Conservation (phyloP, 176 grass and related monocot species). For the Hordeum vulgare region MorexV3_pseudomolecules_assembly NC_058520.1:533255446-533255945, state of each 20-base stretch:
- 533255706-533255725: not conserved
- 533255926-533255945: too few relatives aligned
- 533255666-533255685: not conserved
- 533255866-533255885: too few relatives aligned
- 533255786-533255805: too few relatives aligned
- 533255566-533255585: not conserved
- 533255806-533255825: too few relatives aligned
- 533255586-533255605: not conserved
- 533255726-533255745: too few relatives aligned
- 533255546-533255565: constrained; percentile 27
- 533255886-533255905: too few relatives aligned
- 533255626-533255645: not conserved
- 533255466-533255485: not conserved
- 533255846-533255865: too few relatives aligned
- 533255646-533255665: not conserved
- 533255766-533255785: too few relatives aligned
- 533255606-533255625: constrained; percentile 1
- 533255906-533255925: too few relatives aligned
- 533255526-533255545: not conserved
- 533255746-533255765: too few relatives aligned
- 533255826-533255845: too few relatives aligned
- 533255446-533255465: not conserved
- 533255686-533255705: not conserved
- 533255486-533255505: constrained; percentile 11
- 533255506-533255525: not conserved